A percentile compares a stretch with the other conserved stretches of the same genome.
phyloP scores from a whole-genome alignment of 2,329 filamentous ascomycete genomes.

The Madurella fahalii region DNA sequence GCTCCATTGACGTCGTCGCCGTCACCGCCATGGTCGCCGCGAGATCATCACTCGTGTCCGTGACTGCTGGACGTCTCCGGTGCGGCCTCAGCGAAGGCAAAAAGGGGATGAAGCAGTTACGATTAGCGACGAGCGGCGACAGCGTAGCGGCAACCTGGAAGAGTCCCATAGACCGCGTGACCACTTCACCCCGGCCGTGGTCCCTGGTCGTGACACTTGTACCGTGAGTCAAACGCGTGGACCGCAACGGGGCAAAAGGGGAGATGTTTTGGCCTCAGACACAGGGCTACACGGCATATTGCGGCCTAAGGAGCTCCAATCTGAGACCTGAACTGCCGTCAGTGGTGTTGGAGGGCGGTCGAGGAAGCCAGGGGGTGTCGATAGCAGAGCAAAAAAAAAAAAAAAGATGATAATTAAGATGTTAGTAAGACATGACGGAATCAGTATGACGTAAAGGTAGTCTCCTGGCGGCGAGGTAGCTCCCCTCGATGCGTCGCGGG shows the following conservation, averaged over 20 bases:
- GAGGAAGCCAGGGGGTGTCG: constrained; percentile 1
- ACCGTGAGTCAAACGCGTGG: constrained; percentile 5
- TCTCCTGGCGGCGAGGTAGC: neutral
- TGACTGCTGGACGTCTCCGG: neutral
- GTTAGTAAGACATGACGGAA: neutral
- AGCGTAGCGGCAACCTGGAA: neutral
- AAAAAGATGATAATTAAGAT: neutral
- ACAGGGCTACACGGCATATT: neutral
- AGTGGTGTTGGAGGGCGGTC: neutral
- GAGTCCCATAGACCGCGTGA: neutral
- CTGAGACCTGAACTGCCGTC: neutral
- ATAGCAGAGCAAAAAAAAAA: neutral
- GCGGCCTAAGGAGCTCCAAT: constrained; percentile 4
- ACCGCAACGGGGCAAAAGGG: neutral
- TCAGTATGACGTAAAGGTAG: neutral
- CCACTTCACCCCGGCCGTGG: neutral
- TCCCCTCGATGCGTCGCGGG: neutral
- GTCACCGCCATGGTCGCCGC: neutral
- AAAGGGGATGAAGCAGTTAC: neutral
- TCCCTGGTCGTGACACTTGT: neutral
- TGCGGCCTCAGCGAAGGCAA: constrained; percentile 4
- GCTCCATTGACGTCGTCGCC: neutral
- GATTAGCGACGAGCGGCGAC: neutral
- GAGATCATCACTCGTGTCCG: neutral
- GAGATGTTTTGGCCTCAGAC: neutral